A percentile compares a stretch with the other conserved stretches of the same genome.
phyloP scores from a whole-genome alignment of 2,329 filamentous ascomycete genomes.

The Diplodia corticola region DNA sequence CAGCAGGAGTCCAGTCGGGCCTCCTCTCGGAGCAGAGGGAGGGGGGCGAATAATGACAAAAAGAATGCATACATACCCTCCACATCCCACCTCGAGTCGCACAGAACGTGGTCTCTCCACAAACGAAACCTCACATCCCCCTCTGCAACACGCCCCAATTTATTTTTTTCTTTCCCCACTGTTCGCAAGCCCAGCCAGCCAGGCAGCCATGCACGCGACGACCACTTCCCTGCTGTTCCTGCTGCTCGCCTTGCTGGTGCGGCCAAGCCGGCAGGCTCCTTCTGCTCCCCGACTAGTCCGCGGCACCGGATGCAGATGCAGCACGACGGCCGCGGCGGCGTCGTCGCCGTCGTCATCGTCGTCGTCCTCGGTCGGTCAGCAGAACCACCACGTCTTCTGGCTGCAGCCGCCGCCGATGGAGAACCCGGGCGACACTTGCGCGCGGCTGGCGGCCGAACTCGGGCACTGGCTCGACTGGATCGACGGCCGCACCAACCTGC shows the following conservation, averaged over 20 bases:
- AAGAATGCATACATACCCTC: background rate
- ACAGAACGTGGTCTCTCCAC: too few species aligned
- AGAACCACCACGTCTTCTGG: background rate
- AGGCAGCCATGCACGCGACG: background rate
- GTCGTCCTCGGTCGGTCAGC: background rate
- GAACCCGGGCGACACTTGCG: background rate
- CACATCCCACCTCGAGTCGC: too few species aligned
- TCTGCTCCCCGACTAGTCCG: background rate
- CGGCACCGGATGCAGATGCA: constrained; percentile 5
- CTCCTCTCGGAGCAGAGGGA: background rate
- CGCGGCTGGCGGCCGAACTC: background rate
- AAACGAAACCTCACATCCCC: too few species aligned
- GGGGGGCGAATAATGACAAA: background rate
- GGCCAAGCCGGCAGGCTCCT: background rate
- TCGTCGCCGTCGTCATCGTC: too few species aligned
- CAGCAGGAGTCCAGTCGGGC: background rate
- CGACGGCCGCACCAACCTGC: background rate
- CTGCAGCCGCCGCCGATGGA: background rate
- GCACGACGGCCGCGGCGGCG: background rate
- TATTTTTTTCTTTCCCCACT: background rate
- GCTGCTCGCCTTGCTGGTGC: background rate
- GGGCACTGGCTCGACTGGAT: background rate
- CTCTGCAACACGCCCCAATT: background rate
- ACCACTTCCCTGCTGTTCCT: background rate
- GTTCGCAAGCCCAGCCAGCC: background rate